A percentile compares a stretch with the other conserved stretches of the same genome.
Conservation (phyloP, 331 rosid genomes). For the Malus hybrid region DNA sequence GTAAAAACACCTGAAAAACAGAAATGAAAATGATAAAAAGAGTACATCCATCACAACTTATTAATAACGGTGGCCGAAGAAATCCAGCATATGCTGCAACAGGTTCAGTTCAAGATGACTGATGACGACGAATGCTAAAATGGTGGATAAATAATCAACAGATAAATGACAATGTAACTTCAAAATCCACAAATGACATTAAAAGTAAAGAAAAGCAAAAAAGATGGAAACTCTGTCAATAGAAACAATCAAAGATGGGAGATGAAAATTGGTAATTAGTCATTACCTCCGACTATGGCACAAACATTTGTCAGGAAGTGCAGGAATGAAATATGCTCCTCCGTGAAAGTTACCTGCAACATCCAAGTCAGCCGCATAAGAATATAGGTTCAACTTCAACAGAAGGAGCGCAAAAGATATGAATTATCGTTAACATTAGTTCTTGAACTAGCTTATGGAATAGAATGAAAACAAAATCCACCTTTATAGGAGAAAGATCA, state of each 20-base stretch:
- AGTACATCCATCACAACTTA: not conserved
- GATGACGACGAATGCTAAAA: not conserved
- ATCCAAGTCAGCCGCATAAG: slow-evolving; percentile 5
- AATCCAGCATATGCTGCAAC: not conserved
- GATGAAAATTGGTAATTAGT: slow-evolving; percentile 1
- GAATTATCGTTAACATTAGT: not conserved
- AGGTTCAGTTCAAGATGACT: not conserved
- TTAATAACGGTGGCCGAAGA: not conserved
- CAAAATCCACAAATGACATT: not conserved
- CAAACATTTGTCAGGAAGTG: slow-evolving; percentile 96
- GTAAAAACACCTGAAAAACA: slow-evolving; percentile 73
- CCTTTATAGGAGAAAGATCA: slow-evolving; percentile 97
- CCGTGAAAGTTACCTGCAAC: slow-evolving; percentile 79
- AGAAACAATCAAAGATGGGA: not conserved
- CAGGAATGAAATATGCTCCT: slow-evolving; percentile 77
- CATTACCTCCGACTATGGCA: slow-evolving; percentile 94
- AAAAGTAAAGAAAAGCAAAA: not conserved
- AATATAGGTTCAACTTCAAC: not conserved
- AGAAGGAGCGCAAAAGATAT: not conserved
- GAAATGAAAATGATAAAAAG: not conserved
- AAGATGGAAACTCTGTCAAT: not conserved
- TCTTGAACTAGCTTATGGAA: not conserved
- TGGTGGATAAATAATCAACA: not conserved
- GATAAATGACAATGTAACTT: not conserved
- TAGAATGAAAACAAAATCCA: slow-evolving; percentile 14